phyloP scores from a whole-genome alignment of 2,329 filamentous ascomycete genomes.

The Tolypocladium endophyticum region DNA sequence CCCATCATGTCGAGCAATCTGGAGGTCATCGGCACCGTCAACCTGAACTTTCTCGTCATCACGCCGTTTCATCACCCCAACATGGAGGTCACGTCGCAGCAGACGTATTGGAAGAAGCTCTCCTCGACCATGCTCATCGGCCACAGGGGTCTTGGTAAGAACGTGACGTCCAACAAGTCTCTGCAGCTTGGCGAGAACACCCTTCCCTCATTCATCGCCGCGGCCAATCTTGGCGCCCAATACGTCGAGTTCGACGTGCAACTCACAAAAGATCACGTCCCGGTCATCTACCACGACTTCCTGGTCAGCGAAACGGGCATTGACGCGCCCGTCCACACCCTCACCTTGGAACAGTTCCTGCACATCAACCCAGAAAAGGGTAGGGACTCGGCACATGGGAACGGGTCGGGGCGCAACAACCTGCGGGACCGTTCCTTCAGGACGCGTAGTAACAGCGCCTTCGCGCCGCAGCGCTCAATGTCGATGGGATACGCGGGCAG shows the following conservation, averaged over 20 bases:
- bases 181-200: constrained; percentile 96
- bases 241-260: constrained; percentile 82
- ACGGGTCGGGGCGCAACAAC: neutral
- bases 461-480: constrained; percentile 38
- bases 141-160: constrained; percentile 77
- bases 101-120: constrained; percentile 95
- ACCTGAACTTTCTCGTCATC: constrained; percentile 94
- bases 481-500: constrained; percentile 42
- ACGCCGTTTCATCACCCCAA: constrained; percentile 91
- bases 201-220: constrained; percentile 88
- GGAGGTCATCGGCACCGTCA: constrained; percentile 87
- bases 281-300: constrained; percentile 98
- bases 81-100: constrained; percentile 80
- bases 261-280: constrained; percentile 95
- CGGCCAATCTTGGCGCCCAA: constrained; percentile 78
- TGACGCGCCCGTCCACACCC: constrained; percentile 88
- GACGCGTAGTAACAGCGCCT: constrained; percentile 26
- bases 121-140: constrained; percentile 75
- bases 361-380: constrained; percentile 60
- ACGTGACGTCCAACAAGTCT: constrained; percentile 70
- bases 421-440: constrained; percentile 1
- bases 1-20: constrained; percentile 78
- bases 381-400: constrained; percentile 2
- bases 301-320: constrained; percentile 95
- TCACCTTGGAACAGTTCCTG: constrained; percentile 92